Base-by-base conservation (phyloP, 1,284 basidiomycete genomes). In the Austroboletus novae-zelandiae region DNA sequence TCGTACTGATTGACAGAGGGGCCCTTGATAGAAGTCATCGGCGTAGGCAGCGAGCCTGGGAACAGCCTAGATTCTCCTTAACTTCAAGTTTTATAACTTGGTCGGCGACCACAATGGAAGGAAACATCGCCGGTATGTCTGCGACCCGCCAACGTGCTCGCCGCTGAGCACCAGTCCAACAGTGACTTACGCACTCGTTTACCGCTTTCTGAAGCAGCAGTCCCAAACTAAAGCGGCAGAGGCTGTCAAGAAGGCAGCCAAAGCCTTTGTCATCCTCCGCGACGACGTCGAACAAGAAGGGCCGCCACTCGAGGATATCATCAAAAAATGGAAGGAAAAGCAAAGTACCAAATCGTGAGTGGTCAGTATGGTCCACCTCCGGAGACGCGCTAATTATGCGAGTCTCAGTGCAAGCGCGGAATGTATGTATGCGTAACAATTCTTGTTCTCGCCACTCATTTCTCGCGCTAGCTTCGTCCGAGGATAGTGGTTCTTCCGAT, bases 1-100 rank as follows among this genome's bases (percentile, higher is more conserved):
- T 96, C 90, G 74, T 83, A 80, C 41, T 79, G 71, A 37, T 74
- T 75, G 48, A 80, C 68, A 41, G 86, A 78, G 32, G 81, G 76
- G 45, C 91, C 91, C 75, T 96, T 96, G 79, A 95, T 81, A 60
- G 79, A 73, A 51, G 65, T 78, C 80, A 79, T 81, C 50, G 65
- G 25, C 25, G 25, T 25, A 25, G 25, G 6, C 25, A 25, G 25
- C 25, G 25, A 25, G 25, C 25, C 25, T 25, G 25, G 25, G 25
- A 25, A 25, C 7, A 25, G 25, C 25, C 5, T 25, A 25, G 6
- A 8, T 25, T 6, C 5, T 25, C 25, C 7, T 25, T 23, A 23
- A 23, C 23, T 23, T n/a, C n/a, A n/a, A n/a, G n/a, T n/a, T n/a
- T n/a, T n/a, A n/a, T n/a, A n/a, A n/a, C 10, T 1, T 5, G 9